Evolutionary conservation across 2,329 filamentous ascomycete species (phyloP).

Genomic region (Phyllosticta citrichinensis): DNA sequence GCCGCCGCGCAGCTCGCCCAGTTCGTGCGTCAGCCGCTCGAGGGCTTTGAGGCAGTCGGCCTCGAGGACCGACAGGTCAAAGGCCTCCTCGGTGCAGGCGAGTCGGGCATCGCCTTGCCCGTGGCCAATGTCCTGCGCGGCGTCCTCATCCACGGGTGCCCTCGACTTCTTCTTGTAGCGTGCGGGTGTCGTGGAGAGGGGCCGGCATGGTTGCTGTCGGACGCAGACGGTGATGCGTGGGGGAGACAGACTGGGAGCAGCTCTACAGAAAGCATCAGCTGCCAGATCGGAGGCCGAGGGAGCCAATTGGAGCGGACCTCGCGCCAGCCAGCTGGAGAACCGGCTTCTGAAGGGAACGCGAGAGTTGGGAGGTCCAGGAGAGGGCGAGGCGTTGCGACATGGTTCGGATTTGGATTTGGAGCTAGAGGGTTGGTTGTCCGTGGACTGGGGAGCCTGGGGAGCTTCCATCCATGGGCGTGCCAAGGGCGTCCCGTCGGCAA

Average conservation of each 20-base stretch:
- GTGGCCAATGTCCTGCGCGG: neutral
- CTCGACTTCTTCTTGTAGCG: conserved; percentile 40
- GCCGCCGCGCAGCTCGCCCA: conserved; percentile 52
- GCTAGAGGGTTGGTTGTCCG: neutral
- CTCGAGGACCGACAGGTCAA: conserved; percentile 50
- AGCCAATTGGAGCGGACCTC: neutral
- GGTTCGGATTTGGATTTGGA: neutral
- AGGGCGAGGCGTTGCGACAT: neutral
- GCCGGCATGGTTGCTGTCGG: neutral
- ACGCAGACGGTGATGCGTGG: neutral
- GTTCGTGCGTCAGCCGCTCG: conserved; percentile 48
- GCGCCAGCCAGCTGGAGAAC: conserved; percentile 1
- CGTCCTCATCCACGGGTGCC: neutral
- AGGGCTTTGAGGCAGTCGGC: conserved; percentile 45
- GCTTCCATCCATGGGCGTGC: neutral
- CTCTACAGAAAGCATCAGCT: neutral
- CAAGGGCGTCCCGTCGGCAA: neutral
- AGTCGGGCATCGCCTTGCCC: conserved; percentile 19
- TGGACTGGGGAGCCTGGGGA: neutral
- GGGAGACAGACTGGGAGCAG: neutral
- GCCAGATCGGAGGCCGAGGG: neutral
- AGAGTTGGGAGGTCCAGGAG: neutral
- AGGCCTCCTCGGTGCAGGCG: conserved; percentile 41
- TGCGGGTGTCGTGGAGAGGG: conserved; percentile 34
- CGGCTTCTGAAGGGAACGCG: neutral